A percentile compares a stretch with the other conserved stretches of the same genome.
Conservation (phyloP, 2,329 filamentous ascomycete genomes). For the Coccinonectria pachysandricola region DNA sequence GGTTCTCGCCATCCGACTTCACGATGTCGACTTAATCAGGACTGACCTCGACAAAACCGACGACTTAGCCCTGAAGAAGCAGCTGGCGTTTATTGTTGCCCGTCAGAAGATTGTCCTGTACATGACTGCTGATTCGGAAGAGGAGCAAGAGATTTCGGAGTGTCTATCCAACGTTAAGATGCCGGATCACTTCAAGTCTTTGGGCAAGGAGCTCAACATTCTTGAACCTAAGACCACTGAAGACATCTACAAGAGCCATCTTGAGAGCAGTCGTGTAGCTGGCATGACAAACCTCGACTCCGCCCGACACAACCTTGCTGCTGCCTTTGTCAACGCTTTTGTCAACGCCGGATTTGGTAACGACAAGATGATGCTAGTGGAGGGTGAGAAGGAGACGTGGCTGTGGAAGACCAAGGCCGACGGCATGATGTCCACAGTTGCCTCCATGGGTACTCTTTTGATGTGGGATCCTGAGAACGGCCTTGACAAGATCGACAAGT, state of each 20-base stretch:
- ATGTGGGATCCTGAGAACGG: conserved; percentile 92
- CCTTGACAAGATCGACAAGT: conserved; percentile 88
- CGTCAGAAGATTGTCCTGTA: conserved; percentile 83
- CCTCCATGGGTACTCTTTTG: conserved; percentile 82
- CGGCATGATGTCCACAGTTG: conserved; percentile 92
- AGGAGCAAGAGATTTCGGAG: conserved; percentile 66
- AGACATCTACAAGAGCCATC: conserved; percentile 98
- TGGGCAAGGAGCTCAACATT: conserved; percentile 94
- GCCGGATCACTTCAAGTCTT: conserved; percentile 82
- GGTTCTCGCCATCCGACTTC: conserved; percentile 84
- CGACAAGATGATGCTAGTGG: conserved; percentile 95
- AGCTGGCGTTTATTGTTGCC: conserved; percentile 86
- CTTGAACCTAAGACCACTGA: conserved; percentile 93
- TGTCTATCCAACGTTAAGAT: conserved; percentile 81
- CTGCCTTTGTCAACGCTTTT: conserved; percentile 93
- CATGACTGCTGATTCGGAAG: conserved; percentile 52
- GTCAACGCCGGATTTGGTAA: conserved; percentile 92
- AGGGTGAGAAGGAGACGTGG: conserved; percentile 84
- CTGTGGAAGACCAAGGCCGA: conserved; percentile 99
- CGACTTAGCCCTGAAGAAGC: conserved; percentile 78
- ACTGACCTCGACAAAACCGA: conserved; percentile 70
- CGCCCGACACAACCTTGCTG: conserved; percentile 87
- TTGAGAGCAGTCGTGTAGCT: conserved; percentile 88
- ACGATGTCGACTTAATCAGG: conserved; percentile 75
- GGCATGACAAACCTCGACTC: conserved; percentile 94